Base-by-base conservation (phyloP, 495 filamentous ascomycete species). In the Thermothielavioides terrestris region DNA sequence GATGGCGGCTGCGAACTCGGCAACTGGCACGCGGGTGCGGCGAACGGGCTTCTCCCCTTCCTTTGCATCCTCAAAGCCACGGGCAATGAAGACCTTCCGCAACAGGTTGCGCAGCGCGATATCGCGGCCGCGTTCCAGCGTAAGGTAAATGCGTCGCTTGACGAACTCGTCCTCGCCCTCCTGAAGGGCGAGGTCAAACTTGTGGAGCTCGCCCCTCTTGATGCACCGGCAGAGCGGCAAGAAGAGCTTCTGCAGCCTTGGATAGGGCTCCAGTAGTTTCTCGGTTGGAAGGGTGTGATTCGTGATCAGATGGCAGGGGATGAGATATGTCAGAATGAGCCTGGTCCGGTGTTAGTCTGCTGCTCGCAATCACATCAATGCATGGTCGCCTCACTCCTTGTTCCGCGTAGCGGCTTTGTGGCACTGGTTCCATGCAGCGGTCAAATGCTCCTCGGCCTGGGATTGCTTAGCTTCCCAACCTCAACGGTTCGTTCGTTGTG, bases 141-240 rank as follows among this genome's bases (percentile, higher is more conserved):
- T 95, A 12, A 98, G 77, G 66, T 95, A 97, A 55, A 97, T 95
- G 17, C 94, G 85, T n/a, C 88, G 80, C 65, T 85, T 90, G 39
- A 97, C 89, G 46, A 96, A 95, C 48, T 92, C 86, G 9, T 84
- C 80, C 63, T 95, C 88, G 10, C 85, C 84, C 3, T 81, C 80
- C 20, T 77, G 73, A 48, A 98, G 81, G 9, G 90, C 90, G 11
- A 80, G 68, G 52, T 95, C 92, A 59, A 97, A 98, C 17, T 80
- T 84, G 26, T 78, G 74, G 3, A 98, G 81, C 52, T 95, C 83
- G 26, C 88, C 91, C 36, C 70, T 73, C 52, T 83, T 84, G 64
- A 98, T 95, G 63, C 84, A 86, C 27, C 68, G 62, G 34, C 77
- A 80, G 15, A 98, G 71, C 2, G 89, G 86, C 3, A 79, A 64